Percentiles rank a stretch among this genome's conserved stretches.
phyloP scores from a whole-genome alignment of 306 rosid genomes.

The Spatholobus suberectus region DNA sequence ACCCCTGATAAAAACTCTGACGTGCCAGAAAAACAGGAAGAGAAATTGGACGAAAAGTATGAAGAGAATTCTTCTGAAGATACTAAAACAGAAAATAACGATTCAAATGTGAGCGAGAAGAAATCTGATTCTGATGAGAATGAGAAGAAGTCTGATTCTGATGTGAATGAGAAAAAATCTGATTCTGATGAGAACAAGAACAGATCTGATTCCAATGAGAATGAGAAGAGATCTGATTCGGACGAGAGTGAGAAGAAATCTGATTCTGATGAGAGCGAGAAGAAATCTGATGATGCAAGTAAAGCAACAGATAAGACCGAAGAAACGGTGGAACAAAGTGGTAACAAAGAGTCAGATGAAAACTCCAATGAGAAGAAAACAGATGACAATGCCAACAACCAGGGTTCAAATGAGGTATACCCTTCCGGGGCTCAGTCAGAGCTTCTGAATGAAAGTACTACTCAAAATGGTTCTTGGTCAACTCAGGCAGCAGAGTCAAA shows the following conservation, averaged over 20 bases:
- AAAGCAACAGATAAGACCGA: slow-evolving; percentile 49
- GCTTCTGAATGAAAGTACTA: slow-evolving; percentile 73
- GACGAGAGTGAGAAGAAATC: slow-evolving; percentile 45
- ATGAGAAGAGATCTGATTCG: slow-evolving; percentile 43
- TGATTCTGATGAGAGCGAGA: slow-evolving; percentile 49
- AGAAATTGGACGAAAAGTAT: slow-evolving; percentile 44
- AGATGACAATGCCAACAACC: slow-evolving; percentile 53
- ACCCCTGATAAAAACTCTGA: slow-evolving; percentile 43
- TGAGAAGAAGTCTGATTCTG: slow-evolving; percentile 5
- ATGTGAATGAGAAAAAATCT: slow-evolving; percentile 44
- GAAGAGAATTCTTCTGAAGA: slow-evolving; percentile 53
- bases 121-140: slow-evolving; percentile 36
- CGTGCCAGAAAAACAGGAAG: slow-evolving; percentile 37
- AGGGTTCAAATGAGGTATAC: slow-evolving; percentile 58
- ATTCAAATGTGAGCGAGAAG: slow-evolving; percentile 30
- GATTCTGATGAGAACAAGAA: slow-evolving; percentile 49
- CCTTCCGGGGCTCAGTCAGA: slow-evolving; percentile 88
- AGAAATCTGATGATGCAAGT: slow-evolving; percentile 49
- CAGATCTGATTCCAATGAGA: slow-evolving; percentile 39
- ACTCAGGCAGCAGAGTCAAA: slow-evolving; percentile 90
- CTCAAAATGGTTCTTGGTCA: slow-evolving; percentile 68
- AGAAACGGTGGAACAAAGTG: slow-evolving; percentile 64
- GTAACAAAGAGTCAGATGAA: slow-evolving; percentile 49
- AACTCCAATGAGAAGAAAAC: slow-evolving; percentile 60
- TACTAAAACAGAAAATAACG: slow-evolving; percentile 50